Evolutionary conservation across 768 basidiomycete species (phyloP), one percentile per base, ranked within the genome.

Genomic region (Tricholoma hemisulphureum): DNA sequence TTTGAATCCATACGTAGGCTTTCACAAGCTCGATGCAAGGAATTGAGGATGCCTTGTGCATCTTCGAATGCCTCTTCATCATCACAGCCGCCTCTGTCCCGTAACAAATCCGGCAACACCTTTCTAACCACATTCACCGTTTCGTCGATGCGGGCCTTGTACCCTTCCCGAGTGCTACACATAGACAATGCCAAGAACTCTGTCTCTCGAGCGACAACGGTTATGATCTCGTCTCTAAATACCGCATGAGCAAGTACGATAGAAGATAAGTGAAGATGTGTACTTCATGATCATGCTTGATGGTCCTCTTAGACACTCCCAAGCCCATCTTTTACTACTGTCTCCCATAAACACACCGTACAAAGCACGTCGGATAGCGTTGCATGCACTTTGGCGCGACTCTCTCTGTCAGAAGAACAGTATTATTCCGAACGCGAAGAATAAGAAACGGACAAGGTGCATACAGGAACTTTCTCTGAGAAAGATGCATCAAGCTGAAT

Each of bases 161-260:
- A 89, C 8, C 86, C 85, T 2, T 71, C 68, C 8, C 66, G 60
- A 0, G 83, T 85, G 41, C 77, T 77, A 14, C 79, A 80, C 72
- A 86, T 76, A 1, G 77, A 74, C 41, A 81, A 75, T 1, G 72
- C 73, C 4, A 58, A 69, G 56, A 80, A 78, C 57, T 88, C 87
- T 7, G 85, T 67, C 29, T 73, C 70, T 52, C 69, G 74, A 4
- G 85, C 81, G 2, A 73, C 70, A 1, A 67, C 59, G 23, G 72
- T 74, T 14, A 87, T 63, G 10, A 80, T 64, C 20, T 71, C 63
- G 50, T 72, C 68, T 63, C 85, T 86, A 48, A 21, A 35, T 46
- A 23, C 9, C 43, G n/a, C 29, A 13, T 51, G 58, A 39, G 53
- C 51, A 32, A 52, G 49, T 14, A 51, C 4, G 37, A 20, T 54